A percentile compares a stretch with the other conserved stretches of the same genome.
Conservation (phyloP, 257 asterid genomes). For the Fraxinus americana region DNA sequence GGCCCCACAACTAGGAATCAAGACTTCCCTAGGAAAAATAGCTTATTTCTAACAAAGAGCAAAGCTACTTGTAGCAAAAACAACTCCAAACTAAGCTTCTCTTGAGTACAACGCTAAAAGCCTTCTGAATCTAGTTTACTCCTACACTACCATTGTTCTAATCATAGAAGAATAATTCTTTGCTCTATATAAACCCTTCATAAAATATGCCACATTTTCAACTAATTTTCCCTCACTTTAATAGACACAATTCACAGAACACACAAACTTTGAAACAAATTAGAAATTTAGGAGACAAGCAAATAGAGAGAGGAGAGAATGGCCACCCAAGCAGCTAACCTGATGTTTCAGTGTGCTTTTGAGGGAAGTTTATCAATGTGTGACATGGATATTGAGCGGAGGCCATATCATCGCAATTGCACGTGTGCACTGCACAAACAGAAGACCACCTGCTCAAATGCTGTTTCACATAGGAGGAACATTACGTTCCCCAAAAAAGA, state of each 20-base stretch:
- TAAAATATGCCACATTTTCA: conserved; percentile 20
- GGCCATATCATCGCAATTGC: conserved; percentile 47
- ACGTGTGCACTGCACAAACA: conserved; percentile 42
- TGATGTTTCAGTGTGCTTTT: conserved; percentile 31
- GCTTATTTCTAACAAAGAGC: background rate
- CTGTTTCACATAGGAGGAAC: conserved; percentile 21
- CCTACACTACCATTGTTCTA: conserved; percentile 17
- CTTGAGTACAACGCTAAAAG: background rate
- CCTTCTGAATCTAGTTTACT: conserved; percentile 7
- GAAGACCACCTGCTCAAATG: conserved; percentile 27
- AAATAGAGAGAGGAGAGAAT: conserved; percentile 25
- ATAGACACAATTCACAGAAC: background rate
- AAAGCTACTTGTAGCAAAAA: background rate
- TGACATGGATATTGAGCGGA: conserved; percentile 41
- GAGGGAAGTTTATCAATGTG: conserved; percentile 37
- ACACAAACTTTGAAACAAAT: background rate
- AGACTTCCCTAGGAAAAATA: background rate
- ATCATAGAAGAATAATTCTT: conserved; percentile 4
- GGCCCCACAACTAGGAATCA: background rate
- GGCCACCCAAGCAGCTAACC: conserved; percentile 38
- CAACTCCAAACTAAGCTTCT: background rate
- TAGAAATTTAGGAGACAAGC: background rate
- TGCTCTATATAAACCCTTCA: conserved; percentile 30
- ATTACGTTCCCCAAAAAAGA: conserved; percentile 31
- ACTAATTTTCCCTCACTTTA: conserved; percentile 5